Base-by-base conservation (phyloP, 1,284 basidiomycete genomes). In the Boletellus sp. region DNA sequence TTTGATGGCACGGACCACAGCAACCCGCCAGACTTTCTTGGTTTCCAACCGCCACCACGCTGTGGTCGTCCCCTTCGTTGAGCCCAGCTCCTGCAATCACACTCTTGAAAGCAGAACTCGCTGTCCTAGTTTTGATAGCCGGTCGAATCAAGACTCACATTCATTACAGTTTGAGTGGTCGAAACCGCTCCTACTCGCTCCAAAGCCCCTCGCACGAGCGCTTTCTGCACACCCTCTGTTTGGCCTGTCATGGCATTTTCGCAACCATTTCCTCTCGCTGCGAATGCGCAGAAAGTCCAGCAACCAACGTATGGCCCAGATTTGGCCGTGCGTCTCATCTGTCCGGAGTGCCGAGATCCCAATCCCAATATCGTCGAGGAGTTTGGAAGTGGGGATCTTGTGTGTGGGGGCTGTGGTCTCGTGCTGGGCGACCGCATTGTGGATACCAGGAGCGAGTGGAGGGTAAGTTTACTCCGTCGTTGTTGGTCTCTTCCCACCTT, bases 381-480 rank as follows among this genome's bases (percentile, higher is more conserved):
- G 72, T 98, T 96, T 72, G 89, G 91, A 60, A 91, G 90, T 55
- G 96, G 96, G 59, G 96, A 99, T 71, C 80, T 99, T 57, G 95
- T 98, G 53, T 99, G 96, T 73, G 93, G 91, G 55, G 84, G 84
- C 55, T 99, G 96, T 76, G 96, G 96, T 53, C 77, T 96, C 56
- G 92, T 98, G 52, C 75, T 98, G 53, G 94, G 94, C 60, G 94
- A 99, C 68, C 81, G 94, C 59, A 88, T 99, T 50, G 94, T 99
- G 36, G 96, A 99, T 69, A 99, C 96, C 23, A 78, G 96, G 61
- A 94, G 91, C 71, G 96, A 99, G 84, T 99, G 91, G 88, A 78
- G 89, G 73, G 89, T 91, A 76, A 77, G 87, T 82, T 19, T 30
- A n/a, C 52, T 52, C 27, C 11, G 23, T 9, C 17, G 16, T 22